Base-by-base conservation (phyloP, 257 asterid species). In the Echites panduratus region DNA sequence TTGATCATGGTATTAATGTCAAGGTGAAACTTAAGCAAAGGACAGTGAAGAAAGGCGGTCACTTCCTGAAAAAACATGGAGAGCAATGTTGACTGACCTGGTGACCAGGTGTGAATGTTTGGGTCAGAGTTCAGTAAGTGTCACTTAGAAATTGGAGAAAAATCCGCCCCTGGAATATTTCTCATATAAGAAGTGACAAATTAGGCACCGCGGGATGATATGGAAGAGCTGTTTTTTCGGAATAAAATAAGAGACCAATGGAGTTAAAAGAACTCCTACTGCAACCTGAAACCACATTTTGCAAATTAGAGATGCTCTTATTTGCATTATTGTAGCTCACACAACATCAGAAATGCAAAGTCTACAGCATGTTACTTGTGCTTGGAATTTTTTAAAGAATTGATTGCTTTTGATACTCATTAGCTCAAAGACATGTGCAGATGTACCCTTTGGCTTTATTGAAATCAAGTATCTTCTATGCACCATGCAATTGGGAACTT, bases 1-100 rank as follows among this genome's bases (percentile, higher is more conserved):
- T 79, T 63, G 81, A 80, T 75, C 88, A 87, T 27, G 96, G 98
- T 35, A 77, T 91, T 29, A 73, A 86, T 74, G 96, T 91, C 62
- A 91, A 93, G 84, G 89, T 91, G 85, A 93, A 83, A 71, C 81
- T 86, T 26, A 93, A 89, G 85, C 96, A 93, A 80, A 89, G 70
- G 82, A 85, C 85, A 78, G 14, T 58, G 65, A 79, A 84, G 83
- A 83, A 80, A 76, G 26, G 63, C 6, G 69, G 82, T 71, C 11
- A 72, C 63, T 41, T 71, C 66, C 73, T 50, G 12, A 75, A 20
- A 74, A 72, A 79, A 56, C 79, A n/a, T 64, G 70, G 66, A 63
- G 67, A 78, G 70, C 62, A 73, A 48, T 56, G 68, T 35, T 19
- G 6, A 62, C 45, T 12, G 47, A 63, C 6, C 6, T 35, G 68